Conservation (phyloP, 2,329 filamentous ascomycete species). For the Exophiala calicioides region DNA sequence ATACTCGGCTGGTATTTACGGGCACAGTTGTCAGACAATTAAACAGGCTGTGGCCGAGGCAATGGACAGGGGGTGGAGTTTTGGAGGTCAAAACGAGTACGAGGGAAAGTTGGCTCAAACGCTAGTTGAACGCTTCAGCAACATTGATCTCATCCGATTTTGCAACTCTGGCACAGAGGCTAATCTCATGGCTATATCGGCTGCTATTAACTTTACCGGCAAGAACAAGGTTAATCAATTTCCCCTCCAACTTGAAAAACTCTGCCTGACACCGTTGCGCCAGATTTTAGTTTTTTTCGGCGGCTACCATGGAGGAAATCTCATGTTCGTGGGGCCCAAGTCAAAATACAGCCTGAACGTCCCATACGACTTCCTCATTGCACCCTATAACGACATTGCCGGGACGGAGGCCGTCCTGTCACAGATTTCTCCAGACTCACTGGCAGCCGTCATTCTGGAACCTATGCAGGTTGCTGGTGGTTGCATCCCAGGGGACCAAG, state of each 20-base stretch:
- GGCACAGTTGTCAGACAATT: constrained; percentile 62
- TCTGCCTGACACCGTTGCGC: no score
- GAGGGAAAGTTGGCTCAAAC: constrained; percentile 54
- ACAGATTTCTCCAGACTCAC: constrained; percentile 36
- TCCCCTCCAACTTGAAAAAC: no score
- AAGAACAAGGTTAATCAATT: no score
- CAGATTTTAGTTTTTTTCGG: constrained; percentile 73
- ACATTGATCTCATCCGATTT: constrained; percentile 62
- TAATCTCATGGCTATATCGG: constrained; percentile 60
- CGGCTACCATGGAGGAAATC: constrained; percentile 69
- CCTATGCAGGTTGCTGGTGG: constrained; percentile 65
- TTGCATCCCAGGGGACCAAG: constrained; percentile 50
- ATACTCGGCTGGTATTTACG: constrained; percentile 65
- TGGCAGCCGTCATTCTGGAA: constrained; percentile 66
- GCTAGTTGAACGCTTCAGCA: constrained; percentile 46
- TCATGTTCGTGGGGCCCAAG: constrained; percentile 42
- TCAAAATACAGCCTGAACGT: constrained; percentile 58
- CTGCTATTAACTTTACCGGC: constrained; percentile 31
- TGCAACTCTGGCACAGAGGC: constrained; percentile 68
- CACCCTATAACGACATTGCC: constrained; percentile 60
- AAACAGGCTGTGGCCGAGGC: constrained; percentile 49
- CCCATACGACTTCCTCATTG: constrained; percentile 60
- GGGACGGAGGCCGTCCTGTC: constrained; percentile 48
- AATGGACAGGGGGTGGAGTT: constrained; percentile 53
- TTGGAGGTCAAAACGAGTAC: constrained; percentile 54